Percentiles rank a stretch among this genome's conserved stretches.
Conservation (phyloP, 495 filamentous ascomycete species). For the Tuber borchii region DNA sequence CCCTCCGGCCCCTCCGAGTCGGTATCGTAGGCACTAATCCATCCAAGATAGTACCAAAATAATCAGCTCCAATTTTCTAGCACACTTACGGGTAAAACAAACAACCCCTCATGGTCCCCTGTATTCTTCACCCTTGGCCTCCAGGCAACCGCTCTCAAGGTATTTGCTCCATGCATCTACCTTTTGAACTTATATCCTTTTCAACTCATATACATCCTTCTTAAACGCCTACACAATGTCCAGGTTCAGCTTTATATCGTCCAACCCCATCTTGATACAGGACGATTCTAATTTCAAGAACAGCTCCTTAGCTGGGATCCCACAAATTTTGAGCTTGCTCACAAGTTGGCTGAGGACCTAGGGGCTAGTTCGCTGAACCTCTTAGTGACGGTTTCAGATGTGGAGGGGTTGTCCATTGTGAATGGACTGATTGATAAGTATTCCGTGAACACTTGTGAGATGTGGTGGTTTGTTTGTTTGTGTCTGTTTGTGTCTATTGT, state of each 20-base stretch:
- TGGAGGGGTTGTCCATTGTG: too few relatives aligned
- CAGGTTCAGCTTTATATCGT: conserved; percentile 63
- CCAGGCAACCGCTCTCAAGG: conserved; percentile 46
- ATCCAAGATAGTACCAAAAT: conserved; percentile 56
- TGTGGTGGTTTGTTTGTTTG: too few relatives aligned
- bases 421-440: too few relatives aligned
- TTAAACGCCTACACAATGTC: conserved; percentile 69
- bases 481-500: too few relatives aligned
- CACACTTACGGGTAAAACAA: conserved; percentile 7
- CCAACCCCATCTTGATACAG: conserved; percentile 76
- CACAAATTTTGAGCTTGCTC: conserved; percentile 78
- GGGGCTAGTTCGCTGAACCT: too few relatives aligned
- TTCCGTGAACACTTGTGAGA: too few relatives aligned
- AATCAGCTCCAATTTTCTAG: not conserved
- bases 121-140: conserved; percentile 18
- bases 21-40: conserved; percentile 64
- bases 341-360: too few relatives aligned
- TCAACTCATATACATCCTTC: conserved; percentile 80
- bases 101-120: conserved; percentile 20
- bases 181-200: conserved; percentile 59
- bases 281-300: conserved; percentile 98
- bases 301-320: conserved; percentile 68
- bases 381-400: too few relatives aligned
- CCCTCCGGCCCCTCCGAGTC: conserved; percentile 46
- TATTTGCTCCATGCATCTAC: conserved; percentile 49